Evolutionary conservation across 1,284 basidiomycete species (phyloP).

Genomic region (Trichosporon sp.): DNA sequence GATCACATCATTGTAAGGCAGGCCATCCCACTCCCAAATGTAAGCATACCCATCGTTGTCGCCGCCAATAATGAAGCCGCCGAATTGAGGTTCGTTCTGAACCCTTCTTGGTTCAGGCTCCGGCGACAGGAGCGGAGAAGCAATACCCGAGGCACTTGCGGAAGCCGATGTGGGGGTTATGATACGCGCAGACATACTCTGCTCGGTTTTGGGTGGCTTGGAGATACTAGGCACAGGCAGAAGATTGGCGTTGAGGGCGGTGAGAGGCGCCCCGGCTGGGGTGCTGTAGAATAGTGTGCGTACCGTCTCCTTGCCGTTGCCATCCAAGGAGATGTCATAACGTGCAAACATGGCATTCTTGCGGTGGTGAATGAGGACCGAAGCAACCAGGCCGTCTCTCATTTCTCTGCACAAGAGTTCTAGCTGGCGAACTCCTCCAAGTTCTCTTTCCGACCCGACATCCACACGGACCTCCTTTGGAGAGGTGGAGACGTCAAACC

Average conservation of each 20-base stretch:
- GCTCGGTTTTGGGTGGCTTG: constrained; percentile 9
- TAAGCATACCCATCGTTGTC: constrained; percentile 32
- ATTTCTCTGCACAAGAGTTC: constrained; percentile 16
- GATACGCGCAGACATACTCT: constrained; percentile 14
- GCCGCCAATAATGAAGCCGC: constrained; percentile 35
- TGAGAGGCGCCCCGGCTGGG: constrained; percentile 17
- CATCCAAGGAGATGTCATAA: constrained; percentile 23
- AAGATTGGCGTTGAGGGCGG: constrained; percentile 18
- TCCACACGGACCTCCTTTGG: constrained; percentile 30
- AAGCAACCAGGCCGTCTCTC: constrained; percentile 10
- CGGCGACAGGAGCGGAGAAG: constrained; percentile 4
- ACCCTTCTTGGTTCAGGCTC: constrained; percentile 5
- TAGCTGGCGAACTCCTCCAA: constrained; percentile 26
- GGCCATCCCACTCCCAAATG: constrained; percentile 39
- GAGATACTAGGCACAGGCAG: constrained; percentile 21
- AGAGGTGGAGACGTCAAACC: constrained; percentile 20
- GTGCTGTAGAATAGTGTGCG: constrained; percentile 17
- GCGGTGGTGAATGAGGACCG: constrained; percentile 31
- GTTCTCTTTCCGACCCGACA: constrained; percentile 25
- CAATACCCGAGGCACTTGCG: constrained; percentile 1
- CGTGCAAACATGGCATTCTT: constrained; percentile 25
- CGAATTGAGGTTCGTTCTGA: constrained; percentile 17
- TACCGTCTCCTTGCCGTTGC: constrained; percentile 3
- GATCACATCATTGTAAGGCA: constrained; percentile 3
- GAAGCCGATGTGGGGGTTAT: constrained; percentile 12